These are phyloP conservation scores for Plasmodium gonderi DNA, from an alignment of 169 alveolate genomes.

Conservation along the genomic window DNA sequence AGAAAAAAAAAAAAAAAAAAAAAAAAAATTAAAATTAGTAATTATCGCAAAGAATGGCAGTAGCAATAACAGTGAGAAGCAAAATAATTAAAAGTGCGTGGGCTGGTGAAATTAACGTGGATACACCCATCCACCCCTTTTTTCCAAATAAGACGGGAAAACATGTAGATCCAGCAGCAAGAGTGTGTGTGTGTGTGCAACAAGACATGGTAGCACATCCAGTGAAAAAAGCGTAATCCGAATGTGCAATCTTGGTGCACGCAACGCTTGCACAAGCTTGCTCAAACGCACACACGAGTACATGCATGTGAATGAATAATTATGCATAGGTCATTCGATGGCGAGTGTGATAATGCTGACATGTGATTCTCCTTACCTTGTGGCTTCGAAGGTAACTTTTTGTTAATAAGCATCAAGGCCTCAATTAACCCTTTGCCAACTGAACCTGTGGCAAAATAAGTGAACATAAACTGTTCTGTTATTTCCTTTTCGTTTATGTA, in stretches of 20 bases:
- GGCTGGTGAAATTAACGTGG: not conserved
- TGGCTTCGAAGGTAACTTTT: conserved; percentile 55
- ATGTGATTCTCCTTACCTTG: conserved; percentile 35
- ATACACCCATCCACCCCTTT: not conserved
- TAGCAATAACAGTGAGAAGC: not conserved
- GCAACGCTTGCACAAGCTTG: too few species aligned
- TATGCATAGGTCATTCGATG: not conserved
- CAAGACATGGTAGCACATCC: too few species aligned
- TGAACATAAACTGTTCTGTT: conserved; percentile 33
- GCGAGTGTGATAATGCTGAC: not conserved
- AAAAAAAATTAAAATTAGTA: not conserved
- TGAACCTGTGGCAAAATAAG: conserved; percentile 69
- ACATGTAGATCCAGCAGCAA: not conserved
- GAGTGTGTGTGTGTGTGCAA: too few species aligned
- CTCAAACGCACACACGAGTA: too few species aligned
- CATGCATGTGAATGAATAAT: not conserved
- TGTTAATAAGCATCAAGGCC: conserved; percentile 30
- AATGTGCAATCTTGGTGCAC: too few species aligned
- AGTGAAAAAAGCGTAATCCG: too few species aligned
- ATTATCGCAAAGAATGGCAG: not conserved
- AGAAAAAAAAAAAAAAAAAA: not conserved
- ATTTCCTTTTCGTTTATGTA: conserved; percentile 49
- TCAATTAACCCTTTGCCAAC: conserved; percentile 56
- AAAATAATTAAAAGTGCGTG: not conserved
- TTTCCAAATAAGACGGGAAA: not conserved